Conservation (phyloP, 2,329 filamentous ascomycete genomes). For the Xylariaceae sp. region DNA sequence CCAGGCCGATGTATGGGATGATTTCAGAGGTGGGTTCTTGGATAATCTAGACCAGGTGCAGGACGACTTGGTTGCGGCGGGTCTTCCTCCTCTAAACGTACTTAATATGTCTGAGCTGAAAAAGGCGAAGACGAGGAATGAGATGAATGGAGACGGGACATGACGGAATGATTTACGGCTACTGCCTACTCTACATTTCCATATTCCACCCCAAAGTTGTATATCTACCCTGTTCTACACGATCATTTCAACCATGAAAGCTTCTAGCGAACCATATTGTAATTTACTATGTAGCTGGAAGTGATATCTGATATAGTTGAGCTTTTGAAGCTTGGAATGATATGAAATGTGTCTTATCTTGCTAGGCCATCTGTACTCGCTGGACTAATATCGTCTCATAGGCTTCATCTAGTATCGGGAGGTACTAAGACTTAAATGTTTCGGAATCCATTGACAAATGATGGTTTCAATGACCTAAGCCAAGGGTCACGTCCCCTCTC, state of each 20-base stretch:
- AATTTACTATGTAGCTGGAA: not conserved
- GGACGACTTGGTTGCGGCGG: conserved; percentile 28
- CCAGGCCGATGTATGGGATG: conserved; percentile 34
- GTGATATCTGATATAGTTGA: not conserved
- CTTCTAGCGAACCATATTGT: not conserved
- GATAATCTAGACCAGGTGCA: conserved; percentile 38
- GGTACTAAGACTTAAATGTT: no score
- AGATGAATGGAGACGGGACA: not conserved
- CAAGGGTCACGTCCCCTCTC: no score
- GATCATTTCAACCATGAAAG: not conserved
- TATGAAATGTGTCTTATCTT: not conserved
- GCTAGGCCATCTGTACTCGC: no score
- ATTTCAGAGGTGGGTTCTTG: conserved; percentile 37
- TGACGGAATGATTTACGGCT: no score
- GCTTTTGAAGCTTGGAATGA: not conserved
- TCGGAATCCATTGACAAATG: no score
- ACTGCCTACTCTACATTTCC: no score
- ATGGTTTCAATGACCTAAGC: no score
- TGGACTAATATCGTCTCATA: no score
- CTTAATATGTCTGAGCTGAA: not conserved
- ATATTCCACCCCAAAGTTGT: not conserved
- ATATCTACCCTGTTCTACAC: not conserved
- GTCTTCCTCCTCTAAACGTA: conserved; percentile 9
- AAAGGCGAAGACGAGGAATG: not conserved
- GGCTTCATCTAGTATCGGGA: no score